Base-by-base conservation (phyloP, 345 rosid species). In the Ailanthus altissimus region DNA sequence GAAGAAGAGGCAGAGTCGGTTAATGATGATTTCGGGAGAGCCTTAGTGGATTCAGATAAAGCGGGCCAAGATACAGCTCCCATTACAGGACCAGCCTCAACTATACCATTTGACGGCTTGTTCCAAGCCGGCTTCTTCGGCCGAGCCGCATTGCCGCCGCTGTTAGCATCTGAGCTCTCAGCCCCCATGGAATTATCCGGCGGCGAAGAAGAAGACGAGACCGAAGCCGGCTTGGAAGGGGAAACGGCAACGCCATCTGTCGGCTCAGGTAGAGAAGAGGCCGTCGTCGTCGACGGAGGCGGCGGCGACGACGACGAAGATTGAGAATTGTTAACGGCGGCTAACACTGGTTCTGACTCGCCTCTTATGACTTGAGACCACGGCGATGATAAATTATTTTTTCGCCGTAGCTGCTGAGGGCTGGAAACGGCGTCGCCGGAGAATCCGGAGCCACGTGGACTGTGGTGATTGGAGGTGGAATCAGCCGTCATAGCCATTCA, bases 1-100 rank as follows among this genome's bases (percentile, higher is more conserved):
- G 84, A 68, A 67, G 87, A 75, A 40, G 80, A 77, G 16, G 87
- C 73, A 40, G 79, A 77, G 16, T 85, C 81, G 2, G 81, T 21
- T 70, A 53, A 56, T 67, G 85, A 77, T 51, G 81, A 64, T 82
- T 83, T 90, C 2, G 91, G 81, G 13, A 86, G 82, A 70, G 83
- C 71, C 79, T 80, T 84, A 49, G 88, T 73, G 38, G 93, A 80
- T 76, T 85, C 86, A 15, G 90, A 85, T 53, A 91, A 82, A 73
- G 89, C 91, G 49, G 95, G 92, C 95, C 95, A 91, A 40, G 90
- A 81, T 51, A 63, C 87, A 43, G 87, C 89, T 60, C 89, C 93
- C 86, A 84, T 89, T 66, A 85, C 89, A 50, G 87, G 84, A 59
- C 85, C 79, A 9, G 67, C 81, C 68, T 81, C 90, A 9, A 72